A percentile compares a stretch with the other conserved stretches of the same genome.
Conservation (phyloP, 306 rosid genomes). For the Cucumis sativus region Cucumber_9930_V3 NC_026655.2:24008501-24009000, state of each 20-base stretch:
- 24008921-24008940: slow-evolving; percentile 1
- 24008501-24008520: no score
- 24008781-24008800: background rate
- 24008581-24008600: no score
- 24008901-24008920: background rate
- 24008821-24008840: slow-evolving; percentile 2
- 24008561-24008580: no score
- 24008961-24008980: background rate
- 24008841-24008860: slow-evolving; percentile 8
- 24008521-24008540: no score
- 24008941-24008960: background rate
- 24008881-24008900: slow-evolving; percentile 6
- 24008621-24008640: no score
- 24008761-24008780: background rate
- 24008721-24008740: background rate
- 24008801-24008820: background rate
- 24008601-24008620: no score
- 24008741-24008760: background rate
- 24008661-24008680: background rate
- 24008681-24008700: background rate
- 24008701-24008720: background rate
- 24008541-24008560: no score
- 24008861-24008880: background rate
- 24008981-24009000: no score
- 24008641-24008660: no score